Evolutionary conservation across 2,329 filamentous ascomycete genomes (phyloP), one percentile per base, ranked within the genome.

Genomic region (Fusarium guadeloupense): DNA sequence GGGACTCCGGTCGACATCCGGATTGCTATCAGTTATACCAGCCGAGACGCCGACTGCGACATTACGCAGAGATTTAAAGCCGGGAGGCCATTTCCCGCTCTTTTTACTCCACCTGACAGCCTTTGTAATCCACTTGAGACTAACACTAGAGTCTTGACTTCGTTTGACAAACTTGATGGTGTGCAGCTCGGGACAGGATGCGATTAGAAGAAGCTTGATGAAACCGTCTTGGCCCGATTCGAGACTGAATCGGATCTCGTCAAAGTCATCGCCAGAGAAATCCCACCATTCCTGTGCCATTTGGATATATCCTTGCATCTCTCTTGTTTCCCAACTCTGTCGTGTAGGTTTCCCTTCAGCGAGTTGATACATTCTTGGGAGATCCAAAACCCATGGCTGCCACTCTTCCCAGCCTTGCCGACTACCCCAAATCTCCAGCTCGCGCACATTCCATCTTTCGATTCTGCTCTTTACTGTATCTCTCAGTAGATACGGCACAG

Each of bases 391-490:
- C 53, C 61, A 51, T 2, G 37, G 2, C 6, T 57, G 53, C 64
- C 64, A 67, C 7, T 62, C 64, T 4, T 28, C 9, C 60, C 46
- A 67, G 2, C 0, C 10, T 2, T 19, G 4, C 14, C 64, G 64
- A 8, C 30, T 62, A 2, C 64, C 64, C 64, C 64, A 67, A 2
- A 62, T 28, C 3, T 67, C 63, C 8, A 66, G 14, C 5, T 64
- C 64, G 2, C 52, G 59, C 4, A 67, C 60, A 40, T 66, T 51
- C 43, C 49, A 64, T 12, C 33, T 38, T 13, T 49, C 41, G 5
- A 67, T 26, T 4, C 7, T 25, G 4, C 42, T 34, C 2, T 5
- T 6, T 0, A 6, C 5, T 0, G 14, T 30, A 4, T 19, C 8
- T 13, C 30, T 26, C 0, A 66, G 26, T 1, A 67, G 33, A 9